Conservation (phyloP, 2,329 filamentous ascomycete genomes). For the Lasiodiplodia theobromae region DNA sequence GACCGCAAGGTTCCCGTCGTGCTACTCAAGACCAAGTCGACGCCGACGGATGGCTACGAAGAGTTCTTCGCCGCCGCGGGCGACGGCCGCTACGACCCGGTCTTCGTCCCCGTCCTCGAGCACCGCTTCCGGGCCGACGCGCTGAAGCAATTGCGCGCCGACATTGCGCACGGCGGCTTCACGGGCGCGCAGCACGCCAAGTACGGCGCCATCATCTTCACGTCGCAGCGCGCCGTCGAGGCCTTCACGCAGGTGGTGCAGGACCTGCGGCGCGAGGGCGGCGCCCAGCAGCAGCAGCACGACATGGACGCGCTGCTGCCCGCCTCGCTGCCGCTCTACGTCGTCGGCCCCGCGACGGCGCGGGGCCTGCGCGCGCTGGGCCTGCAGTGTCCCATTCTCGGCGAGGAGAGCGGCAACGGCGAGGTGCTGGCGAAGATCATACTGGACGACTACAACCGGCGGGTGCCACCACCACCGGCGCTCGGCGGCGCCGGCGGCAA, state of each 20-base stretch:
- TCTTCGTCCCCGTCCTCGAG: slow-evolving; percentile 79
- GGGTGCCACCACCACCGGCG: slow-evolving; percentile 33
- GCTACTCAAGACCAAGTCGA: slow-evolving; percentile 79
- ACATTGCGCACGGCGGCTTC: slow-evolving; percentile 58
- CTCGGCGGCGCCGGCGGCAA: slow-evolving; percentile 34
- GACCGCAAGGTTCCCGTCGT: slow-evolving; percentile 62
- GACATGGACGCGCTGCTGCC: slow-evolving; percentile 48
- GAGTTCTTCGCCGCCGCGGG: slow-evolving; percentile 65
- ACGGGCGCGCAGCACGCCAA: slow-evolving; percentile 41
- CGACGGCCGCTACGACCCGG: slow-evolving; percentile 63
- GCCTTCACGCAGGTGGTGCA: slow-evolving; percentile 71
- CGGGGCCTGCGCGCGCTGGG: slow-evolving; percentile 69
- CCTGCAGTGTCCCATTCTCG: slow-evolving; percentile 68
- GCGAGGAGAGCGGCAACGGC: slow-evolving; percentile 84
- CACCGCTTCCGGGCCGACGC: slow-evolving; percentile 71
- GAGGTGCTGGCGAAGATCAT: slow-evolving; percentile 81
- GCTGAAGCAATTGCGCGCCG: slow-evolving; percentile 59
- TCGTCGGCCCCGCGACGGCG: slow-evolving; percentile 81
- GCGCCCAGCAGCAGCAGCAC: slow-evolving; percentile 1
- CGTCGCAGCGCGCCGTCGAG: slow-evolving; percentile 83
- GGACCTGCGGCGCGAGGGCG: slow-evolving; percentile 55
- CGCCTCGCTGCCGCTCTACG: slow-evolving; percentile 70
- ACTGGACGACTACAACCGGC: slow-evolving; percentile 72
- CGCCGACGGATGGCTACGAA: slow-evolving; percentile 74
- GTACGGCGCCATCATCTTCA: slow-evolving; percentile 84